Conservation (phyloP, 306 rosid genomes). For the Crotalaria pallida region DNA sequence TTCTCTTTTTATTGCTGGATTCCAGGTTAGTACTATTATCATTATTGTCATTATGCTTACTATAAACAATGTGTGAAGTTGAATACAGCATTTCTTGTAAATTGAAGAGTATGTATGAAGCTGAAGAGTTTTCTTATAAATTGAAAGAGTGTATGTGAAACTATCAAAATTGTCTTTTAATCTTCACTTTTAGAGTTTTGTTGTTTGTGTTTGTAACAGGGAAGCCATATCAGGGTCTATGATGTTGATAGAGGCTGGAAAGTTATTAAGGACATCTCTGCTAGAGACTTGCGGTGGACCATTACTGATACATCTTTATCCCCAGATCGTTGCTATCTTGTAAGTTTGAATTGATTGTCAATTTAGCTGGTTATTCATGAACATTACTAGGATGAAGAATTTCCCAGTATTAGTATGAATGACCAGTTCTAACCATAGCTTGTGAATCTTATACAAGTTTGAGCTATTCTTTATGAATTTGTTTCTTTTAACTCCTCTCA, state of each 20-base stretch:
- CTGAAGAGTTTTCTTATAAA: too few relatives aligned
- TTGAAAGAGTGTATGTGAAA: too few relatives aligned
- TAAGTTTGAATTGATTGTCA: slow-evolving; percentile 36
- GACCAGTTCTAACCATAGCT: slow-evolving; percentile 2
- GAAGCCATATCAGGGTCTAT: slow-evolving; percentile 69
- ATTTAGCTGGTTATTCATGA: neutral
- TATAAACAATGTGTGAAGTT: slow-evolving; percentile 11
- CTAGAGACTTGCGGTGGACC: slow-evolving; percentile 82
- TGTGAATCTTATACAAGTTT: neutral
- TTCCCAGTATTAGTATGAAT: neutral
- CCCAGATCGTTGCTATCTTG: slow-evolving; percentile 70
- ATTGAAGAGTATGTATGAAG: slow-evolving; percentile 8
- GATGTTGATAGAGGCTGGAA: slow-evolving; percentile 85
- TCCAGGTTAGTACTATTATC: slow-evolving; percentile 35
- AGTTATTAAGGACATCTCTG: slow-evolving; percentile 72
- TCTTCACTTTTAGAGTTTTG: neutral
- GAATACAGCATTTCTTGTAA: neutral
- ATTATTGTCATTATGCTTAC: neutral
- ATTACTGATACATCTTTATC: slow-evolving; percentile 92
- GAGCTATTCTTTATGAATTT: neutral
- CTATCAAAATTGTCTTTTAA: neutral
- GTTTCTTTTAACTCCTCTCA: neutral
- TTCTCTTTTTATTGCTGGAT: slow-evolving; percentile 48
- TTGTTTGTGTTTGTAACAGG: slow-evolving; percentile 44
- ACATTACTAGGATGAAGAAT: slow-evolving; percentile 6